phyloP scores from a whole-genome alignment of 140 eudicot species.

The Ambrosia hybrid region DNA sequence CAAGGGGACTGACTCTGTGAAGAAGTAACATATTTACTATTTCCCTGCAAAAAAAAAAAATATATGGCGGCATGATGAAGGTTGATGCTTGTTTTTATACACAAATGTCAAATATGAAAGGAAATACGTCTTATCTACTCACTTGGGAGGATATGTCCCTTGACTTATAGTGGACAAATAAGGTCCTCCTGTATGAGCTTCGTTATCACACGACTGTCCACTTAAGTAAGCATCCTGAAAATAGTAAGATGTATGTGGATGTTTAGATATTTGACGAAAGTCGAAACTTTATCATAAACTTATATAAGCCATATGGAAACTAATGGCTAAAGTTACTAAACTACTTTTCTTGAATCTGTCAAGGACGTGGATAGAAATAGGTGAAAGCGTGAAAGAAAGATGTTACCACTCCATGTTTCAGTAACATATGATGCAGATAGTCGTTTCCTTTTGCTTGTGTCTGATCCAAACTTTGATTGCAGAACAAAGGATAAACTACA shows the following conservation, averaged over 20 bases:
- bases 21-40: constrained; percentile 53
- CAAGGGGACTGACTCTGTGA: constrained; percentile 60
- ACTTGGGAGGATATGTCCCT: constrained; percentile 32
- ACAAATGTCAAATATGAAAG: background rate
- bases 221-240: constrained; percentile 63
- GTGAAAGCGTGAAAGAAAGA: background rate
- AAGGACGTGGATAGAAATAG: background rate
- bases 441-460: constrained; percentile 18
- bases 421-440: constrained; percentile 37
- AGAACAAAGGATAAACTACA: constrained; percentile 51
- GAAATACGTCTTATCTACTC: constrained; percentile 25
- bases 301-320: background rate
- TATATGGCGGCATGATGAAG: background rate
- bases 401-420: constrained; percentile 50
- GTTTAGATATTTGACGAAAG: constrained; percentile 2
- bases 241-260: background rate
- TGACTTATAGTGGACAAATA: constrained; percentile 36
- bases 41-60: constrained; percentile 41
- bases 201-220: constrained; percentile 37
- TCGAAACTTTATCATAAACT: constrained; percentile 1
- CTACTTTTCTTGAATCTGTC: constrained; percentile 1
- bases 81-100: background rate
- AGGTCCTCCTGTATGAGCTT: constrained; percentile 45
- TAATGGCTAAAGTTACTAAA: background rate
- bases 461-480: constrained; percentile 34